Percentiles rank a stretch among this genome's conserved stretches.
Conservation (phyloP, 495 filamentous ascomycete genomes). For the Daldinia vernicosa region DNA sequence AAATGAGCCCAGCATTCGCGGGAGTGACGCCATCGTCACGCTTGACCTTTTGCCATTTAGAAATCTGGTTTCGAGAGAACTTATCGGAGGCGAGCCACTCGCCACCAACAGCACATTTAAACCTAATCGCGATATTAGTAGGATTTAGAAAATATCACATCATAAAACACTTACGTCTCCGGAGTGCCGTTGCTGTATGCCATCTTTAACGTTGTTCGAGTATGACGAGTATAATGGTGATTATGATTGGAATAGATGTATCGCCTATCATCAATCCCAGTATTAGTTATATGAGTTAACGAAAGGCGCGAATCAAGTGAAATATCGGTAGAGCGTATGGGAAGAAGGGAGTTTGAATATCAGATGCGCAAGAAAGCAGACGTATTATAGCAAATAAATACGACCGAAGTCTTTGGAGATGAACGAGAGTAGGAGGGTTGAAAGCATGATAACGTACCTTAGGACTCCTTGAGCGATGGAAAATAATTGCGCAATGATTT, state of each 20-base stretch:
- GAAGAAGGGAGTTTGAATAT: not conserved
- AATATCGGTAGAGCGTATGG: not conserved
- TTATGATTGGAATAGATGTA: not conserved
- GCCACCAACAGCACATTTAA: slow-evolving; percentile 60
- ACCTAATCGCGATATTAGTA: slow-evolving; percentile 43
- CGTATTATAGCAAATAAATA: not conserved
- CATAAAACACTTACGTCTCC: slow-evolving; percentile 18
- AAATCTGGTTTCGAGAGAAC: slow-evolving; percentile 60
- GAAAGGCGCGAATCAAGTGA: not conserved
- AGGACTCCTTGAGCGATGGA: not conserved
- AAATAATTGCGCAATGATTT: not conserved
- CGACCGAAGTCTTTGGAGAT: not conserved
- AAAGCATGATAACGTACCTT: not conserved
- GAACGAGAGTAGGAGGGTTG: not conserved
- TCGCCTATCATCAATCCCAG: not conserved
- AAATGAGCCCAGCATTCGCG: slow-evolving; percentile 40
- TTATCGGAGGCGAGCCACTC: slow-evolving; percentile 49
- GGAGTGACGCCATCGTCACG: slow-evolving; percentile 37
- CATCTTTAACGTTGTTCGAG: not conserved
- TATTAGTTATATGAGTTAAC: not conserved
- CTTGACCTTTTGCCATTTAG: slow-evolving; percentile 47
- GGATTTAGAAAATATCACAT: not conserved
- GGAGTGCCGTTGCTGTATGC: not conserved
- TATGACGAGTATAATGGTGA: not conserved
- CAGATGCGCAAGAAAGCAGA: not conserved